phyloP scores from a whole-genome alignment of 2,329 filamentous ascomycete genomes.

The Pestalotiopsis sp. region DNA sequence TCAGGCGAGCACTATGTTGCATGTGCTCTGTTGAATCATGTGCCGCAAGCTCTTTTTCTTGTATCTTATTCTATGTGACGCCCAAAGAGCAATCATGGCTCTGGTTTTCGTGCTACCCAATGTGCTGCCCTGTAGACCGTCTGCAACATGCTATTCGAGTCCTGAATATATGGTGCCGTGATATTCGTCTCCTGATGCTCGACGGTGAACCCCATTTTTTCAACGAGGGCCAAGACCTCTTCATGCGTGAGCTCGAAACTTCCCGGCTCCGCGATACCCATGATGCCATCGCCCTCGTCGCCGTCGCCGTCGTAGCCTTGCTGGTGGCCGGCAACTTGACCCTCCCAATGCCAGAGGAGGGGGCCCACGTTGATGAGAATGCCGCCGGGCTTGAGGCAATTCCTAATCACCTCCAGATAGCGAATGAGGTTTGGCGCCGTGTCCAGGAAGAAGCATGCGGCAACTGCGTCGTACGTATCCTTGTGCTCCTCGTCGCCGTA shows the following conservation, averaged over 20 bases:
- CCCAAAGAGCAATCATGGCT: constrained; percentile 6
- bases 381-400: constrained; percentile 78
- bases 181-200: constrained; percentile 62
- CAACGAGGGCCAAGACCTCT: constrained; percentile 78
- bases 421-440: constrained; percentile 91
- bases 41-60: background rate
- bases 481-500: constrained; percentile 69
- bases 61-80: background rate
- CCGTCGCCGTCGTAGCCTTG: constrained; percentile 51
- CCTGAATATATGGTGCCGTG: constrained; percentile 85
- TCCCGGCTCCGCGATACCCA: constrained; percentile 85
- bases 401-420: constrained; percentile 81
- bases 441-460: constrained; percentile 94
- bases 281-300: constrained; percentile 50
- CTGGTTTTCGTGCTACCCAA: constrained; percentile 81
- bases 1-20: too few relatives aligned
- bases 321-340: constrained; percentile 64
- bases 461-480: constrained; percentile 76
- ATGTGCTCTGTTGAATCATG: too few relatives aligned
- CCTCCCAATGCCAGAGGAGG: constrained; percentile 93
- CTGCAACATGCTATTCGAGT: constrained; percentile 82
- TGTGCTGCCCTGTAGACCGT: constrained; percentile 79
- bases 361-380: constrained; percentile 90
- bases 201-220: constrained; percentile 76
- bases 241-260: constrained; percentile 89